A percentile compares a stretch with the other conserved stretches of the same genome.
Evolutionary conservation across 371 early-diverging fungal species (phyloP).

Genomic region (Mucor velutinosus): DNA sequence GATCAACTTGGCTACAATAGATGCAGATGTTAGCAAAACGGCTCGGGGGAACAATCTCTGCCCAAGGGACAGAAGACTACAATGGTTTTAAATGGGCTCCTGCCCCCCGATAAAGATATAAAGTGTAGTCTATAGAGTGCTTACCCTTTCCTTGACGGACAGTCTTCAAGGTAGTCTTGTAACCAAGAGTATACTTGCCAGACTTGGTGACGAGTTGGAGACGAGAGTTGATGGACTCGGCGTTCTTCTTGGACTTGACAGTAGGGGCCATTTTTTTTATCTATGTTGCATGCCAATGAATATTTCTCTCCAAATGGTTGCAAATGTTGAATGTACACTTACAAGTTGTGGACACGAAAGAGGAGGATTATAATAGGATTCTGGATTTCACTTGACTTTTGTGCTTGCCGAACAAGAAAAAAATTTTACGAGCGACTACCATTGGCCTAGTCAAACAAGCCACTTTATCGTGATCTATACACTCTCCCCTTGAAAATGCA

Average conservation of each 20-base stretch:
- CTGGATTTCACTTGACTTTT: neutral
- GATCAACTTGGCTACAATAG: constrained; percentile 88
- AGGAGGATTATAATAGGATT: neutral
- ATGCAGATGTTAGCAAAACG: constrained; percentile 14
- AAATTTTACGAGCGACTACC: neutral
- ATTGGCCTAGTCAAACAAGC: neutral
- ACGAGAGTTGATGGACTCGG: constrained; percentile 96
- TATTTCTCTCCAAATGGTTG: neutral
- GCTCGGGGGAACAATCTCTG: constrained; percentile 47
- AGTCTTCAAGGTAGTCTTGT: constrained; percentile 97
- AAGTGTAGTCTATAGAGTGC: constrained; percentile 17
- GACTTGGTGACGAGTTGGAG: constrained; percentile 98
- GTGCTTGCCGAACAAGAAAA: neutral
- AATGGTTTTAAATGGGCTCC: constrained; percentile 17
- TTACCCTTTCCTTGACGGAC: constrained; percentile 95
- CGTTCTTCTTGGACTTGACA: constrained; percentile 74
- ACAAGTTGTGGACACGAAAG: constrained; percentile 10
- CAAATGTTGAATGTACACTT: neutral
- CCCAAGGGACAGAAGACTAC: constrained; percentile 28
- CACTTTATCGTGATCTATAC: neutral
- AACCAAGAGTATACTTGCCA: constrained; percentile 97
- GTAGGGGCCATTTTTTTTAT: constrained; percentile 49
- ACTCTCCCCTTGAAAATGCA: neutral
- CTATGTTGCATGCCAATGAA: neutral
- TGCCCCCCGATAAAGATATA: constrained; percentile 17